Evolutionary conservation across 2,329 filamentous ascomycete species (phyloP), one percentile per base, ranked within the genome.

Genomic region (Monosporascus sp.): DNA sequence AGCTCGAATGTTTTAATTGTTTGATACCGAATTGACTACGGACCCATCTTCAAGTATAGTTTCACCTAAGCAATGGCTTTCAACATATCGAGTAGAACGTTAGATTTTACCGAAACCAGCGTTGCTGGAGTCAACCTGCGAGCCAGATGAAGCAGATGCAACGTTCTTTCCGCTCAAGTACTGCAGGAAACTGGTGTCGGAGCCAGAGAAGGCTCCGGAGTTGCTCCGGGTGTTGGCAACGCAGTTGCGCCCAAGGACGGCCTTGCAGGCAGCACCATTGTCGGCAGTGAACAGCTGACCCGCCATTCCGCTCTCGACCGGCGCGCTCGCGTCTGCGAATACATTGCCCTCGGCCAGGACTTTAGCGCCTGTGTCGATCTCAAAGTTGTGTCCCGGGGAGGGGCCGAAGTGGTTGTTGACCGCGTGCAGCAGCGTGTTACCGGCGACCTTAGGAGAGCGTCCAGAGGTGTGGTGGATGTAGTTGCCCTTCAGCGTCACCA

Each of bases 111-210:
- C 78, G 56, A 80, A 72, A 8, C 78, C 78, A 59, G 77, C 76
- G 41, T 66, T 71, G 53, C 61, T 67, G 17, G 63, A 62, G 49
- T 77, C 71, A 40, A 57, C 69, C 26, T 67, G 66, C 46, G 60
- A 61, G 48, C 65, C 67, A 26, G 69, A 57, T 9, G 58, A 54
- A 14, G 78, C 77, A 51, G 69, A 59, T 16, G 80, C 80, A 59
- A 82, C 62, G 56, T 71, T 77, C 72, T 80, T 77, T 56, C 78
- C 77, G 49, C 68, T 66, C 66, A 83, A 82, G 59, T 76, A 71
- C 52, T 59, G 47, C 48, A 84, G 61, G 68, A 83, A 76, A 50
- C 62, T 66, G 9, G 75, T 74, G 62, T 78, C 74, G 22, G 69
- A 61, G 53, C 71, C 67, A 36, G 52, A 58, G 51, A 78, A 68